phyloP scores from a whole-genome alignment of 2,329 filamentous ascomycete species.

The Fusarium mexicanum region DNA sequence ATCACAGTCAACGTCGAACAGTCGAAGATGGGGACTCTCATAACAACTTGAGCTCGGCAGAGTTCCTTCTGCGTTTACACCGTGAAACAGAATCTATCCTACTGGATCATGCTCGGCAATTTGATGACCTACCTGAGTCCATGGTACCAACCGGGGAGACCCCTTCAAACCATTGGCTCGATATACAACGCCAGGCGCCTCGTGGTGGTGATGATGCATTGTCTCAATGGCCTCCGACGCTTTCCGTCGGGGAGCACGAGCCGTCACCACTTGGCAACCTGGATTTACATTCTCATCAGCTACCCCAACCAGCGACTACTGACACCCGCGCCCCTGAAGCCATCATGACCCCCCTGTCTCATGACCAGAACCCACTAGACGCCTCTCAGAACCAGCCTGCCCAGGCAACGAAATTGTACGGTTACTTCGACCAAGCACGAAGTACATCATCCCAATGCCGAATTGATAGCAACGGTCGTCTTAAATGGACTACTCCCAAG shows the following conservation, averaged over 20 bases:
- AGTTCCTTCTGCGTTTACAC: neutral
- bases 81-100: too few relatives aligned
- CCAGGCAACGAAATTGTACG: fast-evolving
- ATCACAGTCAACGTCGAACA: neutral
- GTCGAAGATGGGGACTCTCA: neutral
- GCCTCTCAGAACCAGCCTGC: neutral
- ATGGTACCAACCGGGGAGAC: neutral
- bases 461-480: neutral
- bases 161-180: fast-evolving
- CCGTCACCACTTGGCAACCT: fast-evolving
- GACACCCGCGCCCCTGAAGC: neutral
- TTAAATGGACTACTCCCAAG: neutral
- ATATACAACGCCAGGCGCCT: neutral
- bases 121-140: fast-evolving
- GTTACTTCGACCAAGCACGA: neutral
- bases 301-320: too few relatives aligned
- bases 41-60: neutral
- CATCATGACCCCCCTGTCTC: neutral
- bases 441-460: neutral
- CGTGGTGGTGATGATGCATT: fast-evolving
- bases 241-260: too few relatives aligned
- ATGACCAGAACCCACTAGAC: neutral
- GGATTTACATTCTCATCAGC: neutral
- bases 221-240: neutral
- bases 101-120: neutral